A percentile compares a stretch with the other conserved stretches of the same genome.
Evolutionary conservation across 2,329 filamentous ascomycete species (phyloP).

Genomic region (Aspergillus phoenicis): DNA sequence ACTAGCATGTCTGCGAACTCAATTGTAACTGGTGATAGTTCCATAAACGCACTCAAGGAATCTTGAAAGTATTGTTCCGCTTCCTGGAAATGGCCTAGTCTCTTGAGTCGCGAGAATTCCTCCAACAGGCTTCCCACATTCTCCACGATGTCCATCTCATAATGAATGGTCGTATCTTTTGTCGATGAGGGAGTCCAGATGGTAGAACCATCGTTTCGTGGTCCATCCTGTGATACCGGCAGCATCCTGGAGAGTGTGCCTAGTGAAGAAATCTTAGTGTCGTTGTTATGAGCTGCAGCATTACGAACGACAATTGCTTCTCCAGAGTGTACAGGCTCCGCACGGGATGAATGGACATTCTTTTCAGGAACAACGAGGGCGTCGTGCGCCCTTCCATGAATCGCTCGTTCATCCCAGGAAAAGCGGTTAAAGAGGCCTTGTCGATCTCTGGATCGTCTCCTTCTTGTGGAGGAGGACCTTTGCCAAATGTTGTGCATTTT

Average conservation of each 20-base stretch:
- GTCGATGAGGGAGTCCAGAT: neutral
- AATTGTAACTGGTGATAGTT: constrained; percentile 12
- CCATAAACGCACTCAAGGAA: neutral
- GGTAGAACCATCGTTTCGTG: neutral
- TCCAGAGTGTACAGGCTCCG: neutral
- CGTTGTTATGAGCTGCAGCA: neutral
- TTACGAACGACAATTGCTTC: neutral
- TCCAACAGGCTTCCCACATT: neutral
- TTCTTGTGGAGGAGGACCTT: accelerated
- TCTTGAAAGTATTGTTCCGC: neutral
- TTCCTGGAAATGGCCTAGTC: neutral
- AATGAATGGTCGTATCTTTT: neutral
- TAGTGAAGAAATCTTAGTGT: accelerated
- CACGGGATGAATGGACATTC: too few relatives aligned
- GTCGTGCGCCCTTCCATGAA: neutral
- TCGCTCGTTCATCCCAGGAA: neutral
- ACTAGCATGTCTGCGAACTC: constrained; percentile 21
- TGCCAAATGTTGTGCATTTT: neutral
- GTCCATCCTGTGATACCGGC: neutral
- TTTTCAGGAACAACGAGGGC: neutral
- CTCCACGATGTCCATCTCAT: neutral
- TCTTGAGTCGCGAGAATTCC: neutral
- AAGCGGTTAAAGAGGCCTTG: neutral
- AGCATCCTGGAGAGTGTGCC: too few relatives aligned
- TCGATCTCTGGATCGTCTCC: neutral